Evolutionary conservation across 768 basidiomycete species (phyloP).

Genomic region (Serendipita sp.): DNA sequence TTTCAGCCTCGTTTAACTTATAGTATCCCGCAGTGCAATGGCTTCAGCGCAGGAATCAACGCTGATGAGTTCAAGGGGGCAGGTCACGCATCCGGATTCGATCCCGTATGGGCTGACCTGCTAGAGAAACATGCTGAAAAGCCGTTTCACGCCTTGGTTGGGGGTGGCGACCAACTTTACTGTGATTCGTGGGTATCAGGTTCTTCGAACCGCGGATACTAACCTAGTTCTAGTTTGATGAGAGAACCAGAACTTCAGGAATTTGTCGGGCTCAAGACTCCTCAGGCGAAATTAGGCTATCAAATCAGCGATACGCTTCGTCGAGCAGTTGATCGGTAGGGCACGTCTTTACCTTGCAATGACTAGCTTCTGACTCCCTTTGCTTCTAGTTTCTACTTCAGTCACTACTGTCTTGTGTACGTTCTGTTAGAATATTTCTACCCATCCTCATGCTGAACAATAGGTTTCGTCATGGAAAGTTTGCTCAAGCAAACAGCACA

Average conservation of each 20-base stretch:
- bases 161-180: constrained; percentile 88
- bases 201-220: no score
- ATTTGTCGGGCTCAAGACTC: constrained; percentile 54
- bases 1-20: constrained; percentile 10
- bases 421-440: not conserved
- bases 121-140: constrained; percentile 58
- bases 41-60: constrained; percentile 51
- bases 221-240: constrained; percentile 35
- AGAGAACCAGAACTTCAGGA: constrained; percentile 79
- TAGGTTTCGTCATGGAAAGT: constrained; percentile 69
- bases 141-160: constrained; percentile 84
- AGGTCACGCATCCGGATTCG: constrained; percentile 66
- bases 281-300: constrained; percentile 40
- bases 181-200: constrained; percentile 46
- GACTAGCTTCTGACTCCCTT: not conserved
- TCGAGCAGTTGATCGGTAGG: constrained; percentile 54
- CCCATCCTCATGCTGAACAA: not conserved
- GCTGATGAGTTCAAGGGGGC: constrained; percentile 72
- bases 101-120: constrained; percentile 91
- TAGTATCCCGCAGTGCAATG: constrained; percentile 14
- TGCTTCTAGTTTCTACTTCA: constrained; percentile 47
- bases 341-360: constrained; percentile 10
- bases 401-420: constrained; percentile 62
- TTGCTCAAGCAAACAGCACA: constrained; percentile 76
- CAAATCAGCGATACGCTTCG: constrained; percentile 56